Percentiles rank a stretch among this genome's conserved stretches.
These are phyloP conservation scores for Gossypium trilobum DNA, from an alignment of 441 rosid genomes.

Conservation along the genomic window DNA sequence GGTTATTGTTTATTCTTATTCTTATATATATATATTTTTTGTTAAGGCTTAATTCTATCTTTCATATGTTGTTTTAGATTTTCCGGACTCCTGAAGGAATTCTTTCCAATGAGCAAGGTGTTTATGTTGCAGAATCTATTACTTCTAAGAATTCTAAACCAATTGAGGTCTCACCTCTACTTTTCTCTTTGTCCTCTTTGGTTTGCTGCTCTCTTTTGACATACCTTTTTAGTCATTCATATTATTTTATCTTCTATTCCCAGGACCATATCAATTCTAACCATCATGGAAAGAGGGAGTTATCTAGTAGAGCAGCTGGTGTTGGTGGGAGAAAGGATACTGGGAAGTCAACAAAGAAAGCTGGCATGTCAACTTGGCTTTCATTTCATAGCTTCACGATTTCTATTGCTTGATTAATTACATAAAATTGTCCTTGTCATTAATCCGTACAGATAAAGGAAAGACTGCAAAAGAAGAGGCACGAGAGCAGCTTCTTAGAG, in stretches of 20 bases:
- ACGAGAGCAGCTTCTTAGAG: constrained; percentile 79
- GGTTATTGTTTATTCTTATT: not conserved
- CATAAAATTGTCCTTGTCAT: not conserved
- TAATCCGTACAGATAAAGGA: constrained; percentile 55
- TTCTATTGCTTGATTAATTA: not conserved
- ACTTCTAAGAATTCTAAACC: constrained; percentile 61
- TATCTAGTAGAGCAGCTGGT: constrained; percentile 49
- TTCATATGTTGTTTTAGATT: constrained; percentile 38
- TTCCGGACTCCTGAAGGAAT: constrained; percentile 83
- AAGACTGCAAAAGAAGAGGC: constrained; percentile 97
- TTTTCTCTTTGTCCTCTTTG: constrained; percentile 6
- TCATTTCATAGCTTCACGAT: constrained; percentile 12
- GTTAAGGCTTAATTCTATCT: not conserved
- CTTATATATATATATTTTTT: not conserved
- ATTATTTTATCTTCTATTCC: constrained; percentile 16
- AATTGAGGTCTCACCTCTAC: constrained; percentile 39
- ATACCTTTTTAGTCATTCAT: not conserved
- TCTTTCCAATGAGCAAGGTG: constrained; percentile 83
- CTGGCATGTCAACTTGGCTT: constrained; percentile 41
- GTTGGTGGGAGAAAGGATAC: constrained; percentile 67
- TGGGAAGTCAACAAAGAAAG: constrained; percentile 58
- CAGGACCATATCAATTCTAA: constrained; percentile 47
- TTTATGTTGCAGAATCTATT: constrained; percentile 78
- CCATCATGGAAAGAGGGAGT: constrained; percentile 58
- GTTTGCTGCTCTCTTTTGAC: not conserved